Conservation (phyloP, 2,329 filamentous ascomycete species). For the Magnaporthiopsis rhizophila region DNA sequence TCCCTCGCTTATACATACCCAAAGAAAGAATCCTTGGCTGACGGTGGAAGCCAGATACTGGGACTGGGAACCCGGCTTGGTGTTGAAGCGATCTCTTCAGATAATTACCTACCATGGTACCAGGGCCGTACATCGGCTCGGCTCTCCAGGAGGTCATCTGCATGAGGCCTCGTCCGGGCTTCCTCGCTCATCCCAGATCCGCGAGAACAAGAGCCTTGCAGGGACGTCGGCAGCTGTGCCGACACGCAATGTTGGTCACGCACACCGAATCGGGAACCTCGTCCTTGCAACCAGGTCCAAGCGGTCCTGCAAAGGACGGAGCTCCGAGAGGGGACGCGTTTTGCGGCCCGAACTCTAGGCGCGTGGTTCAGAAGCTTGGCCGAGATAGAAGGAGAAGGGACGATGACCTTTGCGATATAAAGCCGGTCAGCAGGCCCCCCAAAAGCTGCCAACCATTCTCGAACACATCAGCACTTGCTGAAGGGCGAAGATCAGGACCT, state of each 20-base stretch:
- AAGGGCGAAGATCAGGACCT: too few species aligned
- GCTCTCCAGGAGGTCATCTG: neutral
- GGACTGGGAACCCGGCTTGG: too few species aligned
- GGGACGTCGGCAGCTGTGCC: too few species aligned
- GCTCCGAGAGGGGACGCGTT: neutral
- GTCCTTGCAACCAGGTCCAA: neutral
- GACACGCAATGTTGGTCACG: neutral
- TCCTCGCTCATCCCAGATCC: neutral
- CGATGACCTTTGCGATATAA: neutral
- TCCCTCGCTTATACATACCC: too few species aligned
- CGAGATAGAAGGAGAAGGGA: neutral
- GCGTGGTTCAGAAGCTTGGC: neutral
- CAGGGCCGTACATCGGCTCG: neutral
- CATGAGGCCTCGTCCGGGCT: neutral
- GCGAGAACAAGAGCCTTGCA: neutral
- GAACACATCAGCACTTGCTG: too few species aligned
- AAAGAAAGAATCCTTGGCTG: too few species aligned
- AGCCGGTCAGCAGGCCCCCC: neutral
- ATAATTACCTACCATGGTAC: neutral
- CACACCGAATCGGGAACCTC: neutral
- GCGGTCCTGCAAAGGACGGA: neutral
- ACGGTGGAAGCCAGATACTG: too few species aligned
- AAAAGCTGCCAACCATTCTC: neutral
- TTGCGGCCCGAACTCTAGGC: neutral
- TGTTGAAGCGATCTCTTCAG: neutral